A percentile compares a stretch with the other conserved stretches of the same genome.
These are phyloP conservation scores for Trametes elegans DNA, from an alignment of 768 basidiomycete species.

Conservation along the genomic window DNA sequence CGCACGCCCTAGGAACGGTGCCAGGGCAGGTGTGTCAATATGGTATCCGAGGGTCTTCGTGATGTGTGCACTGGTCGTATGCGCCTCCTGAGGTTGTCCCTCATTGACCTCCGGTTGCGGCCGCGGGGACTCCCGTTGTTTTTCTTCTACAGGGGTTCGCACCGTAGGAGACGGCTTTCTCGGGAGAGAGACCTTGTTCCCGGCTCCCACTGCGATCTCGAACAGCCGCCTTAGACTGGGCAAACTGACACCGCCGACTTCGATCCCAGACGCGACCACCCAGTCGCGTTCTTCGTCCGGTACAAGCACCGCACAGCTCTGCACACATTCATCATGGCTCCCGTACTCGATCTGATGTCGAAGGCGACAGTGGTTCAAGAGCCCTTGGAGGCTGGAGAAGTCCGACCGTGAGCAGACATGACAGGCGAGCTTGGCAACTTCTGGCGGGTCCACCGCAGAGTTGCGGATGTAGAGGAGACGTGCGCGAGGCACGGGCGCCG, in stretches of 20 bases:
- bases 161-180: conserved; percentile 1
- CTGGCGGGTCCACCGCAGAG: conserved; percentile 28
- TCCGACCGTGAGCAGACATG: conserved; percentile 44
- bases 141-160: not conserved
- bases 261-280: conserved; percentile 37
- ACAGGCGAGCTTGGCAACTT: conserved; percentile 40
- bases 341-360: conserved; percentile 46
- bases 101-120: not conserved
- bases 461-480: conserved; percentile 43
- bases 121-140: not conserved
- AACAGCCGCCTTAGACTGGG: conserved; percentile 48
- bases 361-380: conserved; percentile 53
- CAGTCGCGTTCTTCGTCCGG: conserved; percentile 33
- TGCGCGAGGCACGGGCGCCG: conserved; percentile 23
- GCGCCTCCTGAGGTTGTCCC: not conserved
- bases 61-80: conserved; percentile 35
- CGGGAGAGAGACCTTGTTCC: conserved; percentile 22
- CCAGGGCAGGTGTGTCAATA: conserved; percentile 49
- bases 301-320: conserved; percentile 41
- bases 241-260: conserved; percentile 41
- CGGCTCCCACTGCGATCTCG: conserved; percentile 46
- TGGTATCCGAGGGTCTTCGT: conserved; percentile 50
- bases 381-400: conserved; percentile 50
- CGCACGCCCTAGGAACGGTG: conserved; percentile 46
- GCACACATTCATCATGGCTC: conserved; percentile 52